Evolutionary conservation across 345 rosid genomes (phyloP).

Genomic region (Pseudoturritis turrita): DNA sequence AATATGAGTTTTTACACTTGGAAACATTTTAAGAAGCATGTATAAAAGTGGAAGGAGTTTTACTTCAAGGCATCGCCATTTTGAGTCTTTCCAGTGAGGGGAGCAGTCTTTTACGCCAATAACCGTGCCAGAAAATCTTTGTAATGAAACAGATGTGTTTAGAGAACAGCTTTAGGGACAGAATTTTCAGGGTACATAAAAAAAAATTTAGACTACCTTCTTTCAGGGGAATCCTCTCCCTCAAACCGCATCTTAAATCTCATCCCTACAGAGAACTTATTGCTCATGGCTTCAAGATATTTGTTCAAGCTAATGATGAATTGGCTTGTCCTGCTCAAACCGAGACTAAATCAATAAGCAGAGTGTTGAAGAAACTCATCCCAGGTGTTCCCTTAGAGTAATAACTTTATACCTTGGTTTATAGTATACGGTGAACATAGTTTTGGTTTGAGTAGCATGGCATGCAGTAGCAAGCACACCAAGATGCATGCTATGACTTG

Average conservation of each 20-base stretch:
- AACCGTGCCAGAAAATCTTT: conserved; percentile 85
- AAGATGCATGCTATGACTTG: conserved; percentile 91
- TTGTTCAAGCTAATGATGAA: conserved; percentile 81
- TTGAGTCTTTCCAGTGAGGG: conserved; percentile 71
- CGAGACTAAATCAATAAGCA: conserved; percentile 6
- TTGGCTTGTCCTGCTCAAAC: conserved; percentile 71
- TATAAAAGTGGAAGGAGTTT: background rate
- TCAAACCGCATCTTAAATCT: conserved; percentile 91
- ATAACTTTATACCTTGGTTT: conserved; percentile 68
- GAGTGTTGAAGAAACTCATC: background rate
- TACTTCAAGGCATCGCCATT: conserved; percentile 87
- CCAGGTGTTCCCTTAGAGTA: background rate
- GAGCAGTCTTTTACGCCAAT: conserved; percentile 79
- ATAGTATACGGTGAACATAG: conserved; percentile 77
- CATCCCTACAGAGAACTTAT: conserved; percentile 67
- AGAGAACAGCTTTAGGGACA: conserved; percentile 10
- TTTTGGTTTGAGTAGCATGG: conserved; percentile 65
- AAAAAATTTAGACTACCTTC: conserved; percentile 48
- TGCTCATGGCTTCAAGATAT: conserved; percentile 61
- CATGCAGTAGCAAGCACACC: conserved; percentile 96
- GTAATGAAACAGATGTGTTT: conserved; percentile 1
- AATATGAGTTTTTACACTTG: background rate
- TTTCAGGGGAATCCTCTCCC: conserved; percentile 87
- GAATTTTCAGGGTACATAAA: background rate
- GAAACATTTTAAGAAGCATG: conserved; percentile 5